Base-by-base conservation (phyloP, 805 yeast genomes). In the Metschnikowia reukaufii region DNA sequence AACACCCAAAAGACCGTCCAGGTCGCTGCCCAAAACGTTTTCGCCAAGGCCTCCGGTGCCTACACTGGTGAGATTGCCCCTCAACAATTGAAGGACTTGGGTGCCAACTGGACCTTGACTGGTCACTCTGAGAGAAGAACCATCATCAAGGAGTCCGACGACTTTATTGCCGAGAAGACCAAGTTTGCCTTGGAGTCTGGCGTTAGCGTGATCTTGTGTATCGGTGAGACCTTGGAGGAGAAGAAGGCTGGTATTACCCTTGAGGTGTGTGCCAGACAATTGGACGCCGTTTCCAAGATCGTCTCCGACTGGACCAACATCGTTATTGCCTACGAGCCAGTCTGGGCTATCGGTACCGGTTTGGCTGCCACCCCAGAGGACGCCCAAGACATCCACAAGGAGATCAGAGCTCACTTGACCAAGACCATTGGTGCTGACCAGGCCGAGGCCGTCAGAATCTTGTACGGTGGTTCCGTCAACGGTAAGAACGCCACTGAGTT, bases 261-360 rank as follows among this genome's bases (percentile, higher is more conserved):
- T 62, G 81, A 82, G 23, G 96, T 94, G 54, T 84, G 88, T 72
- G 81, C 86, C 69, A 83, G 87, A 77, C 98, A 94, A 81, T 79
- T 92, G 66, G 78, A 82, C 59, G 97, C 98, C 53, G 97, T 86
- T 52, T 74, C 86, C 64, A 86, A 82, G 67, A 77, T 84, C 52
- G 84, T 89, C 54, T 65, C 70, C 50, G 97, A 91, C 83, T 92
- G 98, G 98, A 63, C 86, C 55, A 79, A 87, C 72, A 78, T 94
- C 59, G 98, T 94, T 57, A 76, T 94, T 70, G 99, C 99, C 65
- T 94, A 94, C 78, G 99, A 94, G 79, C 99, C 99, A 63, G 96
- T 94, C 60, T 94, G 99, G 99, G 99, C 99, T 63, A 94, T 94
- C 63, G 99, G 99, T 72, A 91, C 98, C 61, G 99, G 99, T 67